These are phyloP conservation scores for Mycena galericulata DNA, from an alignment of 768 basidiomycete genomes.

Conservation along the genomic window DNA sequence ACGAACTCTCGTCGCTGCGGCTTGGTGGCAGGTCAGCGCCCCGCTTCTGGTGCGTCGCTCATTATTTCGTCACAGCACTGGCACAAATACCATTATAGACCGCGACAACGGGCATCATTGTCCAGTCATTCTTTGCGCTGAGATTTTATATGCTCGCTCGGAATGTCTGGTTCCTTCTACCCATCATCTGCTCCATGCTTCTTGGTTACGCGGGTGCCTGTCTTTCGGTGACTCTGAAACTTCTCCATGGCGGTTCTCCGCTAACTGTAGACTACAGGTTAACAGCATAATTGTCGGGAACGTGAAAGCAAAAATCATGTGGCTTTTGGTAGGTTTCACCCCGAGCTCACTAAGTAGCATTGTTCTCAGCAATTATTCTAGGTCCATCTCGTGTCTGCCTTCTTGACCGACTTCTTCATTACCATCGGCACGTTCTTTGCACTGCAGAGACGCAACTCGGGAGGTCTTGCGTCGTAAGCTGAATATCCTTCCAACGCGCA, in stretches of 20 bases:
- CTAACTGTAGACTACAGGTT: constrained; percentile 2
- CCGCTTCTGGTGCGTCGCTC: constrained; percentile 22
- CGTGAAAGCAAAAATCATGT: constrained; percentile 28
- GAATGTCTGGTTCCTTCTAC: constrained; percentile 6
- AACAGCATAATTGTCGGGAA: constrained; percentile 28
- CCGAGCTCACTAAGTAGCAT: neutral
- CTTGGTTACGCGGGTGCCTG: constrained; percentile 25
- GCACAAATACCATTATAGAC: constrained; percentile 16
- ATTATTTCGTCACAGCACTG: neutral
- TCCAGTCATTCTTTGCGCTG: constrained; percentile 31
- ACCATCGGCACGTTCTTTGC: constrained; percentile 26
- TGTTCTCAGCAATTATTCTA: too few relatives aligned
- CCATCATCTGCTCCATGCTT: constrained; percentile 24
- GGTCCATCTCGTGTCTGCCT: constrained; percentile 29
- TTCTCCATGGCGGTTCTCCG: neutral
- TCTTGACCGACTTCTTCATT: constrained; percentile 28
- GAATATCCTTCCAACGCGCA: too few relatives aligned
- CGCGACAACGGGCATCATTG: constrained; percentile 15
- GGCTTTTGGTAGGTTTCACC: constrained; percentile 24
- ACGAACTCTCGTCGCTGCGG: constrained; percentile 24
- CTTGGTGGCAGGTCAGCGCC: constrained; percentile 31
- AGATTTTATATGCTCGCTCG: constrained; percentile 27
- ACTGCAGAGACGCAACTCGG: constrained; percentile 11
- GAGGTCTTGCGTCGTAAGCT: constrained; percentile 27
- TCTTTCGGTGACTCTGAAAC: neutral